phyloP scores from a whole-genome alignment of 2,329 filamentous ascomycete species.

The Colletotrichum navitas region DNA sequence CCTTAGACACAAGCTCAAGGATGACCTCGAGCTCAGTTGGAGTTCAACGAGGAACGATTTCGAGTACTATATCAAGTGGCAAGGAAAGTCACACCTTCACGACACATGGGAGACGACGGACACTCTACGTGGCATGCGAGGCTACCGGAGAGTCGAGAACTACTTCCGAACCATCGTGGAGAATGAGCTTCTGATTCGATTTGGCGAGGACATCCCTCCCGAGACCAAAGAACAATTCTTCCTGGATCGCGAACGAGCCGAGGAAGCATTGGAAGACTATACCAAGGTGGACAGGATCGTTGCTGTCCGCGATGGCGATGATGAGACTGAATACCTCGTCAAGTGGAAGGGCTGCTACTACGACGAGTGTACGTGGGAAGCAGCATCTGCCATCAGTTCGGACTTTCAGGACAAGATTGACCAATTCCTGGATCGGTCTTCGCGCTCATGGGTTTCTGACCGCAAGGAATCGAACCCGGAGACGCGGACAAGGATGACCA shows the following conservation, averaged over 20 bases:
- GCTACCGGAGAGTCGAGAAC: constrained; percentile 91
- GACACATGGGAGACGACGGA: constrained; percentile 93
- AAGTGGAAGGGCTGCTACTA: constrained; percentile 98
- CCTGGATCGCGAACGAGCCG: constrained; percentile 91
- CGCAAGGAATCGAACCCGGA: constrained; percentile 79
- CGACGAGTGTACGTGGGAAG: constrained; percentile 95
- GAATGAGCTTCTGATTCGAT: constrained; percentile 81
- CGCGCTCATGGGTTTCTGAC: constrained; percentile 85
- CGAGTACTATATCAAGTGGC: constrained; percentile 96
- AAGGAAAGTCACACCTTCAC: constrained; percentile 93
- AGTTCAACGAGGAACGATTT: constrained; percentile 80
- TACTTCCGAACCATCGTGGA: constrained; percentile 89
- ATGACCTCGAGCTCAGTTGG: constrained; percentile 70
- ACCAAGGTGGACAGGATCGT: constrained; percentile 95
- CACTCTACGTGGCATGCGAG: constrained; percentile 80
- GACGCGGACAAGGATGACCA: constrained; percentile 80
- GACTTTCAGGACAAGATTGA: constrained; percentile 92
- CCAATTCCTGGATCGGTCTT: constrained; percentile 86
- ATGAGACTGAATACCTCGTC: constrained; percentile 88
- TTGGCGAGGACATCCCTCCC: constrained; percentile 80
- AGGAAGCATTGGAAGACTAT: constrained; percentile 89
- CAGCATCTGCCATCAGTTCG: constrained; percentile 77
- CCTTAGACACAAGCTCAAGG: constrained; percentile 85
- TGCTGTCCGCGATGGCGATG: constrained; percentile 82
- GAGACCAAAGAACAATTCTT: constrained; percentile 95